phyloP scores from a whole-genome alignment of 768 basidiomycete genomes.

The Podaxis rugospora region DNA sequence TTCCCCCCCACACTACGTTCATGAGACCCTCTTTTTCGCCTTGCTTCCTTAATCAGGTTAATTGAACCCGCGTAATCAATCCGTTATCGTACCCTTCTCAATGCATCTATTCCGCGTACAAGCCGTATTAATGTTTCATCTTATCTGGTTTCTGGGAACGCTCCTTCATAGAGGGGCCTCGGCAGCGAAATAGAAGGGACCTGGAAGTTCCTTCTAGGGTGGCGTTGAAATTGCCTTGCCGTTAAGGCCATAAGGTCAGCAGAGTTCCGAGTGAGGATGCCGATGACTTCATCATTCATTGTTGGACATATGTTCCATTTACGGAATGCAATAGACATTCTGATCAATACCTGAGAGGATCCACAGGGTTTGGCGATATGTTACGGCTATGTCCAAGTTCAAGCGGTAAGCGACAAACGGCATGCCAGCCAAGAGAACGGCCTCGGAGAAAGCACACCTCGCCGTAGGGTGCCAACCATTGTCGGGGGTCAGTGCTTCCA shows the following conservation, averaged over 20 bases:
- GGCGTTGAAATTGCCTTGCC: neutral
- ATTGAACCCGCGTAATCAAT: neutral
- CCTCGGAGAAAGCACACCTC: neutral
- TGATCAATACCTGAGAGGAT: neutral
- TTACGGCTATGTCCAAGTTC: neutral
- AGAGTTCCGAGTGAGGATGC: neutral
- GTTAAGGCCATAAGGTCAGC: neutral
- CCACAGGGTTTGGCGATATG: neutral
- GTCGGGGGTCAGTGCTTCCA: neutral
- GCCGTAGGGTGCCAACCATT: neutral
- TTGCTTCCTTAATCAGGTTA: neutral
- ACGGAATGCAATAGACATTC: neutral
- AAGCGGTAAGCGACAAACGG: neutral
- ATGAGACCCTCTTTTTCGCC: neutral
- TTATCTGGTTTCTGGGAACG: neutral
- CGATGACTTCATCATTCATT: neutral
- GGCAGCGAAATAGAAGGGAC: neutral
- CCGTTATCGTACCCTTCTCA: neutral
- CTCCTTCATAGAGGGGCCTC: neutral
- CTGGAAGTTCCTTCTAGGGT: constrained; percentile 1
- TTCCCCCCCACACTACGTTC: neutral
- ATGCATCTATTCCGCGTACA: neutral
- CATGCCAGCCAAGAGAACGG: neutral
- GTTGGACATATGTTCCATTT: neutral
- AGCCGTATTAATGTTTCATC: neutral